Conservation (phyloP, 805 yeast genomes). For the Saturnispora ahearnii region DNA sequence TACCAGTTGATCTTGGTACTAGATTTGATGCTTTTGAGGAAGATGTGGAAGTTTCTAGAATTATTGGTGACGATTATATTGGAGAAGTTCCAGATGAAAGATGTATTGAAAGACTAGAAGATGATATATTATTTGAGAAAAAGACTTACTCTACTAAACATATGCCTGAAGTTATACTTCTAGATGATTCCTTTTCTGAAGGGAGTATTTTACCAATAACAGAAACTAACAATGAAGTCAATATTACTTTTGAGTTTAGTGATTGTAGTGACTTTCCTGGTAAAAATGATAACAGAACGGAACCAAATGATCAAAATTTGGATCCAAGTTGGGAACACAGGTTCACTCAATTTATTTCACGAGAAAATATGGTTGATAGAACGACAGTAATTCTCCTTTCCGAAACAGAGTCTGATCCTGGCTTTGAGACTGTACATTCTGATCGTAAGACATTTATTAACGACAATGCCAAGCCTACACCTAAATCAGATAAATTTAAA, state of each 20-base stretch:
- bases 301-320: background rate
- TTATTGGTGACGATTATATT: constrained; percentile 9
- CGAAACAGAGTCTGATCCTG: background rate
- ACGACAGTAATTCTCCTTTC: background rate
- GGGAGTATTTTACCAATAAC: background rate
- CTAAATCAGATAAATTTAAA: background rate
- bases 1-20: background rate
- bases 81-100: constrained; percentile 6
- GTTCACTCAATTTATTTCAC: background rate
- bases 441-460: background rate
- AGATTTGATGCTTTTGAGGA: constrained; percentile 8
- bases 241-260: background rate
- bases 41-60: constrained; percentile 11
- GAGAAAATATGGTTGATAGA: background rate
- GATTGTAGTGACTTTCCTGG: background rate
- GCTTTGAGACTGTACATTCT: background rate
- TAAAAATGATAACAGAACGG: too few relatives aligned
- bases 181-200: constrained; percentile 4
- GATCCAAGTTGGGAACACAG: background rate
- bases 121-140: background rate
- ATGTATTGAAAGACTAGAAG: constrained; percentile 2
- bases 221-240: background rate
- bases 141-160: background rate
- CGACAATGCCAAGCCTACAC: background rate
- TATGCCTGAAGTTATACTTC: background rate